Percentiles rank a stretch among this genome's conserved stretches.
Conservation (phyloP, 2,329 filamentous ascomycete genomes). For the Ophiobolus disseminans region DNA sequence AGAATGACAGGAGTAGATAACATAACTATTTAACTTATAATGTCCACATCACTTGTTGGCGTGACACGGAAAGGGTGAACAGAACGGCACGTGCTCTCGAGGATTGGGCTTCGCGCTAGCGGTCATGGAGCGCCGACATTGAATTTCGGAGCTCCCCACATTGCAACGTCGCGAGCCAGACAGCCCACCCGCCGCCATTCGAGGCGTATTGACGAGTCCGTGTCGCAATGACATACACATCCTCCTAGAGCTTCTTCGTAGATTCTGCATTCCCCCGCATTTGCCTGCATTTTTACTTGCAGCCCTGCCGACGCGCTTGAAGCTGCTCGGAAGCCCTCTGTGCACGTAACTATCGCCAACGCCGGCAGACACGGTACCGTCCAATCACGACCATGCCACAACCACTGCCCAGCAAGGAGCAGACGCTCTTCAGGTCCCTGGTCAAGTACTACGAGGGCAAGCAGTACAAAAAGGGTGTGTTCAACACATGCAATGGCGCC, state of each 20-base stretch:
- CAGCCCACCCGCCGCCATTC: constrained; percentile 8
- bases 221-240: constrained; percentile 20
- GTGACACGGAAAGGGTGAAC: neutral
- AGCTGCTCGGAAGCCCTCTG: constrained; percentile 18
- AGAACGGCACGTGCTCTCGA: constrained; percentile 30
- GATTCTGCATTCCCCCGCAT: neutral
- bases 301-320: too few species aligned
- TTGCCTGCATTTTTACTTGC: too few species aligned
- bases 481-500: constrained; percentile 10
- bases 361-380: constrained; percentile 9
- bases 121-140: constrained; percentile 33
- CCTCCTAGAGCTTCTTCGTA: constrained; percentile 10
- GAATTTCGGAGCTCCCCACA: constrained; percentile 46
- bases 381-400: constrained; percentile 67
- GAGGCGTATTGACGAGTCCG: neutral
- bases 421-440: constrained; percentile 90
- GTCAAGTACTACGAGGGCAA: constrained; percentile 98
- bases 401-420: constrained; percentile 83
- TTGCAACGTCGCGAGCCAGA: constrained; percentile 27
- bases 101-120: constrained; percentile 16
- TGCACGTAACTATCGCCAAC: constrained; percentile 15
- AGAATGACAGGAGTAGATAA: too few species aligned
- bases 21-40: too few species aligned
- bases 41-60: neutral
- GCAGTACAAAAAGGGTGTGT: constrained; percentile 87